Conservation (phyloP, 441 rosid genomes). For the Brassica hybrid region DNA sequence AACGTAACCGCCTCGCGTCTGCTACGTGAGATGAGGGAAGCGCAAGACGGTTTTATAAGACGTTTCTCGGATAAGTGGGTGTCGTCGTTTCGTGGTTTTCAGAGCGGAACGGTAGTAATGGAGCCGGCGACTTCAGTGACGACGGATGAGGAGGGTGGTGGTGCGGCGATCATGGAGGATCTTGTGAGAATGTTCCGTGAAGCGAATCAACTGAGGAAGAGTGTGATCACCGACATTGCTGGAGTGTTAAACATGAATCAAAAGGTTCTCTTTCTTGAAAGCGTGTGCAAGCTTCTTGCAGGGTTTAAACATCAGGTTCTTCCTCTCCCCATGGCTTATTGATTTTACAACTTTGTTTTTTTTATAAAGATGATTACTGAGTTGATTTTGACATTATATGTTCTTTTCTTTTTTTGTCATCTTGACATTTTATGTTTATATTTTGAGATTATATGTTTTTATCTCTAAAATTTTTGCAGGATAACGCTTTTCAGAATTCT, state of each 20-base stretch:
- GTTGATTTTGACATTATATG: background rate
- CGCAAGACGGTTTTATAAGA: background rate
- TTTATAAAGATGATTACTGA: background rate
- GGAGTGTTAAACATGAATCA: background rate
- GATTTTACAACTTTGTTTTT: background rate
- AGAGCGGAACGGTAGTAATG: background rate
- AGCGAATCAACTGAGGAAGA: background rate
- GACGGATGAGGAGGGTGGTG: background rate
- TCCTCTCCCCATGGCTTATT: background rate
- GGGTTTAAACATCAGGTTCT: background rate
- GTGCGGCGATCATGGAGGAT: background rate
- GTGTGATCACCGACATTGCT: background rate
- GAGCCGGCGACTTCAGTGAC: background rate
- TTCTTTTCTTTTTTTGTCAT: too few species aligned
- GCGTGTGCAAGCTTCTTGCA: background rate
- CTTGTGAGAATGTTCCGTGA: background rate
- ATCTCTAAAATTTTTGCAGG: background rate
- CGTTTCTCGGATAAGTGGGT: background rate
- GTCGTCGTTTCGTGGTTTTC: background rate
- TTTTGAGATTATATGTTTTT: background rate
- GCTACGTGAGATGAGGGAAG: background rate
- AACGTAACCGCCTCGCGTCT: background rate
- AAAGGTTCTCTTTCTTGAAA: background rate
- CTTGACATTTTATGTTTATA: background rate
- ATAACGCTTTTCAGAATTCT: background rate